Evolutionary conservation across 2,329 filamentous ascomycete genomes (phyloP), one percentile per base, ranked within the genome.

Genomic region (Pseudogymnoascus sp.): DNA sequence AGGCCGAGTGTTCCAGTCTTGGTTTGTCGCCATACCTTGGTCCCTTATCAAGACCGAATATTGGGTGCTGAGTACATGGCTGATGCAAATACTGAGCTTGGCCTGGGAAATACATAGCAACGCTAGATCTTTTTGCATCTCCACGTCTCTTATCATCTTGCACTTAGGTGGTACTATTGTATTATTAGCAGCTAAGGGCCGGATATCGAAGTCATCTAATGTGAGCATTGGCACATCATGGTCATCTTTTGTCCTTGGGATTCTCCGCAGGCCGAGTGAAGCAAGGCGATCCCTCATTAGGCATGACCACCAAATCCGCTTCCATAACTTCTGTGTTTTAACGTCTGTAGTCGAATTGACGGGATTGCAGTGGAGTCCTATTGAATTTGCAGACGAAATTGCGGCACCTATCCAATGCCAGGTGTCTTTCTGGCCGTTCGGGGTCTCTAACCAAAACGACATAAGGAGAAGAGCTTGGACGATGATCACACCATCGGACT

Each of bases 381-480:
- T 95, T 10, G 90, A 95, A 72, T 95, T 89, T 56, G 90, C 90
- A 58, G 95, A 77, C 10, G 90, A 95, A 62, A 95, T 88, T 56
- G 90, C 91, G 41, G 95, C 89, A 21, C 91, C 92, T 88, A 96
- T 94, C 91, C 91, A 96, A 70, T 96, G 90, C 88, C 92, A 95
- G 38, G 90, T 95, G 71, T 96, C 91, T 72, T 96, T 96, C 70
- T 95, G 90, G 71, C 96, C 92, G 73, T 95, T 90, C 0, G 91
- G 90, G 19, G 89, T 94, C 73, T 96, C 91, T 71, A 95, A 95
- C 87, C 91, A 96, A 72, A 94, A 95, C 1, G 91, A 95, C 87
- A 96, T 90, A 61, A 96, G 79, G 26, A 96, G 77, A 23, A 96
- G 77, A 3, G 88, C 86, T 72, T 96, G 92, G 13, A 95, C 89